Evolutionary conservation across 2,329 filamentous ascomycete genomes (phyloP), one percentile per base, ranked within the genome.

Genomic region (Aspergillus caelatus): DNA sequence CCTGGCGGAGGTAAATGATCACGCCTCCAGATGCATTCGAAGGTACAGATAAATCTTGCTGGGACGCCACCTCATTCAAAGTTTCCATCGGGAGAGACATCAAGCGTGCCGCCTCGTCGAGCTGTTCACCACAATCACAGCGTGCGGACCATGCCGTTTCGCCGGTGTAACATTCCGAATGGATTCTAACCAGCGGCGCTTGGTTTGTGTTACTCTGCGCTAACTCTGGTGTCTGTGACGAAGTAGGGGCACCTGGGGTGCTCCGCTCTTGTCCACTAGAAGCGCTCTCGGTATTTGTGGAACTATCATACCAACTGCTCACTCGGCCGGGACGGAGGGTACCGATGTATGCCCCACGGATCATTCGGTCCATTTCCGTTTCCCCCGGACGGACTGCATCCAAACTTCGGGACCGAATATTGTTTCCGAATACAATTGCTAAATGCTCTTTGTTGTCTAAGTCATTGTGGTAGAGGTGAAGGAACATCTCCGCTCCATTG

Each of bases 101-200:
- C 2, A 99, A 82, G 30, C 95, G 87, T 1, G 94, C 95, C 1
- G 95, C 95, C 81, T 99, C 95, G 77, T 99, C 95, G 2, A 99
- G 85, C 77, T 99, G 95, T 80, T 99, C 95, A 62, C 95, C 95
- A 77, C 95, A 99, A 80, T 99, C 95, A 81, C 95, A 99, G 32
- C 95, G 89, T 41, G 95, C 94, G 9, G 94, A 97, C 95, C 95
- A 98, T 1, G 96, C 95, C 0, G 95, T 99, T 83, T 99, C 95
- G 63, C 95, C 95, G 0, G 95, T 99, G 79, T 99, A 99, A 81
- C 95, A 99, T 79, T 99, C 95, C 3, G 92, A 96, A 78, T 99
- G 95, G 74, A 99, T 99, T 62, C 95, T 87, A 54, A 99, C 94
- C 45, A 99, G 83, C 0, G 95, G 92, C 1, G 90, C 75, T 62